These are phyloP conservation scores for Solanum pinnatisectum DNA, from an alignment of 257 asterid genomes.

Conservation along the genomic window DNA sequence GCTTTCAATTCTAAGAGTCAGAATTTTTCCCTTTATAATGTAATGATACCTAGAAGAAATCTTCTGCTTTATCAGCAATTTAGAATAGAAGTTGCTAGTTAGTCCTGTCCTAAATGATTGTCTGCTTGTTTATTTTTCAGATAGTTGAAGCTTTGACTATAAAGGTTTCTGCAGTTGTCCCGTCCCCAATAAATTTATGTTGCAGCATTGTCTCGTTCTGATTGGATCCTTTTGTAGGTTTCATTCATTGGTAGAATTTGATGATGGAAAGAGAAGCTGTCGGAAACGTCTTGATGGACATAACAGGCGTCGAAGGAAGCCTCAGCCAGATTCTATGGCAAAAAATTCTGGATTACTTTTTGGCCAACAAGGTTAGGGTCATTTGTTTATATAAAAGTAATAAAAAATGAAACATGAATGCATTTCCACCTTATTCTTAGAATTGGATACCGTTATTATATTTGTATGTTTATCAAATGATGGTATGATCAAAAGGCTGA, in stretches of 20 bases:
- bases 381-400: neutral
- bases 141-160: neutral
- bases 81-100: neutral
- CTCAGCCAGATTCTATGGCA: conserved; percentile 51
- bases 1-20: neutral
- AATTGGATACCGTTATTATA: neutral
- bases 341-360: conserved; percentile 30
- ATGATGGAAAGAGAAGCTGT: conserved; percentile 87
- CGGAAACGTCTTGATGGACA: conserved; percentile 91
- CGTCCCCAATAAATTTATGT: neutral
- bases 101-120: neutral
- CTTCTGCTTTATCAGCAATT: neutral
- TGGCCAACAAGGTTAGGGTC: conserved; percentile 19
- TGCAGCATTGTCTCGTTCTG: neutral
- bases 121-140: neutral
- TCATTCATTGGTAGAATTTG: conserved; percentile 79
- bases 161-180: neutral
- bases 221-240: conserved; percentile 35
- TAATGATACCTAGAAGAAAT: neutral
- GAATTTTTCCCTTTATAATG: neutral
- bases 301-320: conserved; percentile 81
- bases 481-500: neutral
- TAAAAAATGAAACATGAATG: neutral
- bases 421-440: neutral
- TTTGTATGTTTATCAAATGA: neutral